Evolutionary conservation across 2,329 filamentous ascomycete species (phyloP).

Genomic region (Lachnellula arida): DNA sequence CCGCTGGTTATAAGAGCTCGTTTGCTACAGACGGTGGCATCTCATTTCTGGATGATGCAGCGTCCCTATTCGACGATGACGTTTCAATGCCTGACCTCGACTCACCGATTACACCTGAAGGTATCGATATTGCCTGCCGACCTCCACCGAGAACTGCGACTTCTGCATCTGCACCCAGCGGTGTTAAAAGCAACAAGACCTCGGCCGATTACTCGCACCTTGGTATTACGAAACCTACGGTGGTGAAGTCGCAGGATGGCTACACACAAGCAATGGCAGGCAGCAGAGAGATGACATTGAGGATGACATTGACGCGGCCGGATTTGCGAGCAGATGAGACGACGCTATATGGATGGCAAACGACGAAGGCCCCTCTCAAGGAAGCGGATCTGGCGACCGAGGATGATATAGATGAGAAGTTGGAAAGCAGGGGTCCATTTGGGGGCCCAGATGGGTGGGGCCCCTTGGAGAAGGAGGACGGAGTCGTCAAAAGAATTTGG

Average conservation of each 20-base stretch:
- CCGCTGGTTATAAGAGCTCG: constrained; percentile 26
- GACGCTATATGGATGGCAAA: constrained; percentile 66
- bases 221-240: constrained; percentile 21
- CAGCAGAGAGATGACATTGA: constrained; percentile 86
- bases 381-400: constrained; percentile 52
- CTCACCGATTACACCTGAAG: constrained; percentile 37
- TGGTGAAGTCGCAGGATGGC: constrained; percentile 31
- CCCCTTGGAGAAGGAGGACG: constrained; percentile 43
- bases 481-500: constrained; percentile 60
- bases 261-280: constrained; percentile 49
- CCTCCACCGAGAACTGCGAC: constrained; percentile 21
- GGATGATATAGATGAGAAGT: constrained; percentile 52
- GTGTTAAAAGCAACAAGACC: constrained; percentile 32
- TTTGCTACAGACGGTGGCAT: constrained; percentile 45
- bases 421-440: constrained; percentile 34
- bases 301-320: constrained; percentile 89
- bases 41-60: constrained; percentile 55
- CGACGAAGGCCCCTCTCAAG: constrained; percentile 31
- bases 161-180: background rate
- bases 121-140: constrained; percentile 25
- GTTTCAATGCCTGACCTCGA: constrained; percentile 53
- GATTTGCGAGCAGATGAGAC: constrained; percentile 76
- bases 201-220: constrained; percentile 36
- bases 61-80: constrained; percentile 52
- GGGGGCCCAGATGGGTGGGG: constrained; percentile 37